Evolutionary conservation across 768 basidiomycete genomes (phyloP).

Genomic region (Tulasnella sp.): DNA sequence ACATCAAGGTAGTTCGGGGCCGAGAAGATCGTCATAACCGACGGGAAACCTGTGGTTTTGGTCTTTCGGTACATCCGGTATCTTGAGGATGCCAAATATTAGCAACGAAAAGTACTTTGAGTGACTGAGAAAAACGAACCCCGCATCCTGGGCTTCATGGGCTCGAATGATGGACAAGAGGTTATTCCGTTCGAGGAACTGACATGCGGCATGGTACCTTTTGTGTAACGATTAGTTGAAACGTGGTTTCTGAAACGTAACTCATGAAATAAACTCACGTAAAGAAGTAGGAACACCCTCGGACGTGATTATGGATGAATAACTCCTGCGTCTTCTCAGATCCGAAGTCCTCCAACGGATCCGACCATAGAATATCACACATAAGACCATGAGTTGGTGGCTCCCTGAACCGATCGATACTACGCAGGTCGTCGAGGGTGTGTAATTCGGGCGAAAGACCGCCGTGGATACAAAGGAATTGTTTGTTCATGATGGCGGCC

Average conservation of each 20-base stretch:
- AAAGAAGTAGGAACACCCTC: conserved; percentile 95
- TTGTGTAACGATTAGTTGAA: conserved; percentile 3
- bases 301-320: conserved; percentile 92
- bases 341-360: conserved; percentile 96
- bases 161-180: conserved; percentile 93
- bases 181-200: conserved; percentile 96
- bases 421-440: conserved; percentile 88
- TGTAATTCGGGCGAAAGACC: conserved; percentile 92
- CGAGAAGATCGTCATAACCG: conserved; percentile 99
- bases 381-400: conserved; percentile 95
- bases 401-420: conserved; percentile 96
- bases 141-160: conserved; percentile 97
- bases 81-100: conserved; percentile 32
- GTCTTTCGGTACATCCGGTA: conserved; percentile 99
- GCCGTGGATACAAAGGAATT: conserved; percentile 97
- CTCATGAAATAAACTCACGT: conserved; percentile 46
- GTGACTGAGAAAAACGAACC: conserved; percentile 39
- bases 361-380: conserved; percentile 98
- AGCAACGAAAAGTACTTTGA: neutral
- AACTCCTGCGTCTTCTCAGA: conserved; percentile 83
- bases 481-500: conserved; percentile 98
- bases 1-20: conserved; percentile 98
- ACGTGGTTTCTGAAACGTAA: neutral
- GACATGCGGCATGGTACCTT: conserved; percentile 92
- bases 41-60: conserved; percentile 94